These are phyloP conservation scores for Truncatella angustata DNA, from an alignment of 2,329 filamentous ascomycete species.

Conservation along the genomic window DNA sequence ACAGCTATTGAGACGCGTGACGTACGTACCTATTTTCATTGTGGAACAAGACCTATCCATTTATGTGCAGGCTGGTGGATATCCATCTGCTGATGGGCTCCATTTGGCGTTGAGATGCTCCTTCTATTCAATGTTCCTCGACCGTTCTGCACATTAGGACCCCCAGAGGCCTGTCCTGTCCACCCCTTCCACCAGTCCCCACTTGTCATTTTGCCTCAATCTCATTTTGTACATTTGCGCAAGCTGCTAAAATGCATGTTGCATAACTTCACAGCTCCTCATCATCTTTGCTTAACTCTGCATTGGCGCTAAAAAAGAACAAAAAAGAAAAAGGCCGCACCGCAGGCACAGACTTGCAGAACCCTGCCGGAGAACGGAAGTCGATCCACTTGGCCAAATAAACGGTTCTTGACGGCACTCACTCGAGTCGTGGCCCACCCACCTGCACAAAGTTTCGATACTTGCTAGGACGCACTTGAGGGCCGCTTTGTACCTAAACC, in stretches of 20 bases:
- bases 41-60: constrained; percentile 10
- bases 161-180: background rate
- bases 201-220: background rate
- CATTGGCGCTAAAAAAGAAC: constrained; percentile 5
- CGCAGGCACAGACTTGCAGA: too few species aligned
- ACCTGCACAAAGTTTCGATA: background rate
- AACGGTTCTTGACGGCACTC: constrained; percentile 16
- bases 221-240: too few species aligned
- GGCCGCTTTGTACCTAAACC: constrained; percentile 12
- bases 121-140: background rate
- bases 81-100: background rate
- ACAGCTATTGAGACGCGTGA: constrained; percentile 13
- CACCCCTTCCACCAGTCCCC: background rate
- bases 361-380: too few species aligned
- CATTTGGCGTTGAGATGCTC: background rate
- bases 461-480: background rate
- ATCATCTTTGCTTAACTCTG: too few species aligned
- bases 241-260: too few species aligned
- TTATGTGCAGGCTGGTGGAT: constrained; percentile 5
- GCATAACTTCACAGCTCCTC: too few species aligned
- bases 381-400: constrained; percentile 12
- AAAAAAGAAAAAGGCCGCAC: constrained; percentile 1
- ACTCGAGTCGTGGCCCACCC: constrained; percentile 8
- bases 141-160: background rate
- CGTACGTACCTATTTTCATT: constrained; percentile 12